Base-by-base conservation (phyloP, 495 filamentous ascomycete species). In the Annulohypoxylon stygium region DNA sequence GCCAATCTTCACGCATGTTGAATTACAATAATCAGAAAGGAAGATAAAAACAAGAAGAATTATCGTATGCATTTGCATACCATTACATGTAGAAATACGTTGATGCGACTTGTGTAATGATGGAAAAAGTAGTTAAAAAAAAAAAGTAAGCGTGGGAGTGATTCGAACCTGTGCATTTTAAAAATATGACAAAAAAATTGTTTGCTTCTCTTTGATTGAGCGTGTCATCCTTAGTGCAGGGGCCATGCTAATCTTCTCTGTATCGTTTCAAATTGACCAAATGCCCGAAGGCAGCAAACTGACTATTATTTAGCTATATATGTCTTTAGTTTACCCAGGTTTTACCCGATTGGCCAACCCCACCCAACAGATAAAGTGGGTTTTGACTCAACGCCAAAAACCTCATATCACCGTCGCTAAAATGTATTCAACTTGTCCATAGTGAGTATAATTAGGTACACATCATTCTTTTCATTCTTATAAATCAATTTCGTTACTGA, bases 201-300 rank as follows among this genome's bases (percentile, higher is more conserved):
- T 87, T 92, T 93, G 92, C 91, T 91, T 93, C 92, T 94, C 93
- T 95, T 94, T 95, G 92, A 93, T 94, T 92, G 88, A 94, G 93
- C 93, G 93, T 97, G 93, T 97, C 94, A 97, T 97, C 94, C 94
- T 97, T 97, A 97, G 94, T 97, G 94, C 95, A 98, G 95, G 95
- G 95, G 95, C 95, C 93, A 97, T 97, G 95, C 94, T 97, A 97
- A 78, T 76, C 69, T 69, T 72, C 71, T 78, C 69, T 82, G 81
- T 83, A 85, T 85, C 81, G 82, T 86, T 84, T 81, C 80, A 80
- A 80, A 90, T 91, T 92, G 89, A 91, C 90, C 90, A 92, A 90
- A 90, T 92, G 90, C 89, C 90, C 88, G 86, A 90, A 89, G 88
- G 88, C 88, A 34, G 72, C 70, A 2, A 16, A 14, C 2, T 16